Conservation (phyloP, 1,284 basidiomycete genomes). For the Amylostereum chailletii region DNA sequence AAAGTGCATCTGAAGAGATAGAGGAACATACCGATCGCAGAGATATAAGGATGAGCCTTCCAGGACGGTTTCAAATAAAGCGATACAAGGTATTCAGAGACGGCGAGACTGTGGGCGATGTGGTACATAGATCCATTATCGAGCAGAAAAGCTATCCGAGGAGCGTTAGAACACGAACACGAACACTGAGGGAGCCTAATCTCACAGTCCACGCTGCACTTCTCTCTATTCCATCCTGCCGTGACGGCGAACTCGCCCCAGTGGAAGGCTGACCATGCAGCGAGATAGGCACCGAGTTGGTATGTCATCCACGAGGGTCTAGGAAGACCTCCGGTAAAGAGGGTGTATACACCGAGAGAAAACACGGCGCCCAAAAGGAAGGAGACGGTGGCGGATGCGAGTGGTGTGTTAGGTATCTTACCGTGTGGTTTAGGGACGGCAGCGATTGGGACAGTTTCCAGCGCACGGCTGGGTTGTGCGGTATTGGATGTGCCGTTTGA, state of each 20-base stretch:
- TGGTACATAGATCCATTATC: conserved; percentile 89
- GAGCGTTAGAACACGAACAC: too few relatives aligned
- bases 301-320: conserved; percentile 60
- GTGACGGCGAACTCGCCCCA: conserved; percentile 94
- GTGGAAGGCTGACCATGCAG: conserved; percentile 82
- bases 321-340: conserved; percentile 35
- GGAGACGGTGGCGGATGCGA: conserved; percentile 64
- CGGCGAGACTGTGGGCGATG: conserved; percentile 71
- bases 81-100: conserved; percentile 75
- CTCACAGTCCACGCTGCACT: conserved; percentile 90
- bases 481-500: too few relatives aligned
- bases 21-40: conserved; percentile 41
- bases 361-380: conserved; percentile 66
- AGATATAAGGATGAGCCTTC: conserved; percentile 48
- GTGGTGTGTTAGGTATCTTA: conserved; percentile 76
- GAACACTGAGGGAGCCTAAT: conserved; percentile 8
- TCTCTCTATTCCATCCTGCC: conserved; percentile 90
- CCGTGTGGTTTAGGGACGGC: conserved; percentile 34
- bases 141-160: conserved; percentile 75
- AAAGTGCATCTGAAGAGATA: background rate
- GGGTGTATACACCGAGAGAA: conserved; percentile 42
- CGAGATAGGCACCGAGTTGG: conserved; percentile 76
- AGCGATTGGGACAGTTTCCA: conserved; percentile 39
- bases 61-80: conserved; percentile 56
- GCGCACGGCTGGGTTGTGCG: too few relatives aligned